phyloP scores from a whole-genome alignment of 1,284 basidiomycete genomes.

The Abortiporus biennis region DNA sequence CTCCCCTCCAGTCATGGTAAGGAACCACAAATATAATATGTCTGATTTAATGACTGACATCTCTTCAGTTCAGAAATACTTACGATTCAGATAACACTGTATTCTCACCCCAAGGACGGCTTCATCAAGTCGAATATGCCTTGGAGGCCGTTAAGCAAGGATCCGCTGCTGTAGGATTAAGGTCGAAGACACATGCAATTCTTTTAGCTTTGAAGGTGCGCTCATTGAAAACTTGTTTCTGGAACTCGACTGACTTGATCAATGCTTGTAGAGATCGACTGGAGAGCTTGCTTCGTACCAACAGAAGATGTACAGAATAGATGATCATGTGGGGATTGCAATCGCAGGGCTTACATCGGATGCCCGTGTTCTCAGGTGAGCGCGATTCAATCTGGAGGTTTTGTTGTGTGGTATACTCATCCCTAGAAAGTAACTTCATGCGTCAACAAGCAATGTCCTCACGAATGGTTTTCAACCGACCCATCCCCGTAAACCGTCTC shows the following conservation, averaged over 20 bases:
- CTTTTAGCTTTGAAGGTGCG: conserved; percentile 86
- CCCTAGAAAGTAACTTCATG: conserved; percentile 86
- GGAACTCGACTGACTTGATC: conserved; percentile 1
- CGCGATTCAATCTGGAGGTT: not conserved
- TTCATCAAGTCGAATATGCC: conserved; percentile 98
- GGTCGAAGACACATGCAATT: conserved; percentile 93
- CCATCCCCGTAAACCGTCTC: conserved; percentile 90
- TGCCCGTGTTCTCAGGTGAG: conserved; percentile 91
- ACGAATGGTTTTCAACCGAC: conserved; percentile 92
- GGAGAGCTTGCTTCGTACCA: conserved; percentile 98
- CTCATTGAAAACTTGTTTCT: not conserved
- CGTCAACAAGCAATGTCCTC: conserved; percentile 96
- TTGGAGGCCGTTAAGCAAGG: conserved; percentile 99
- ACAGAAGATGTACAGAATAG: conserved; percentile 99
- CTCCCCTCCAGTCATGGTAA: conserved; percentile 9
- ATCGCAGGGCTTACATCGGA: conserved; percentile 98
- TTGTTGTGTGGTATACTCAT: conserved; percentile 6
- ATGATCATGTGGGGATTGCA: conserved; percentile 98
- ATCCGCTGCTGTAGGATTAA: conserved; percentile 93
- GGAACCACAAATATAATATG: not conserved
- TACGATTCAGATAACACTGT: conserved; percentile 97
- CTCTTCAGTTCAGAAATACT: conserved; percentile 81
- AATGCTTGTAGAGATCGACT: conserved; percentile 86
- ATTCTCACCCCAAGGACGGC: conserved; percentile 87
- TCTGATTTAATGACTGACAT: conserved; percentile 1